Conservation (phyloP, 163 green algal genomes). For the Chloromonas sp. region DNA sequence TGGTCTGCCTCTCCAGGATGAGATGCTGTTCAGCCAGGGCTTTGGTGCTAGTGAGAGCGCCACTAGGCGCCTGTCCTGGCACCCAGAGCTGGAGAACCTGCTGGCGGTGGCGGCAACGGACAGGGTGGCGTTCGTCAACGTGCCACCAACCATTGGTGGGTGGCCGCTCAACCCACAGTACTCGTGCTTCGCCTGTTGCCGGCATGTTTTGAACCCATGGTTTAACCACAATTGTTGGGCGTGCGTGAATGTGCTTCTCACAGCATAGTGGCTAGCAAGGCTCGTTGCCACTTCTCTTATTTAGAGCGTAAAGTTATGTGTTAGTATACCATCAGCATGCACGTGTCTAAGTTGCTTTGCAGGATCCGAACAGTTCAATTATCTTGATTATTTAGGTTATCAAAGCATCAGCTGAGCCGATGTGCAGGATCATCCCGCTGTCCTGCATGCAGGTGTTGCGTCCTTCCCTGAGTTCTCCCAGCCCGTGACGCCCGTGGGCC, state of each 20-base stretch:
- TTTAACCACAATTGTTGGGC: too few species aligned
- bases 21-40: slow-evolving; percentile 28
- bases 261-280: too few species aligned
- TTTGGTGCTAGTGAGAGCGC: not conserved
- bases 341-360: too few species aligned
- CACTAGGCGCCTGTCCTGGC: slow-evolving; percentile 39
- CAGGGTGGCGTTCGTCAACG: slow-evolving; percentile 34
- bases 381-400: too few species aligned
- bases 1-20: not conserved
- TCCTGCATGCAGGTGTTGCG: slow-evolving; percentile 9
- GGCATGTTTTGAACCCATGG: not conserved
- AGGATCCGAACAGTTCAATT: too few species aligned
- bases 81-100: slow-evolving; percentile 39
- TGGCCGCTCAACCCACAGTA: not conserved
- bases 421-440: too few species aligned
- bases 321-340: too few species aligned
- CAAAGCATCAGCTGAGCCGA: too few species aligned
- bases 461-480: slow-evolving; percentile 24
- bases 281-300: too few species aligned
- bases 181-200: not conserved
- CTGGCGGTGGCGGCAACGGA: slow-evolving; percentile 33
- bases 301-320: too few species aligned
- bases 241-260: too few species aligned
- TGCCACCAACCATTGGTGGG: slow-evolving; percentile 33
- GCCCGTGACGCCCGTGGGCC: slow-evolving; percentile 10